These are phyloP conservation scores for Graphiopsis chlorocephala DNA, from an alignment of 2,329 filamentous ascomycete genomes.

Conservation along the genomic window DNA sequence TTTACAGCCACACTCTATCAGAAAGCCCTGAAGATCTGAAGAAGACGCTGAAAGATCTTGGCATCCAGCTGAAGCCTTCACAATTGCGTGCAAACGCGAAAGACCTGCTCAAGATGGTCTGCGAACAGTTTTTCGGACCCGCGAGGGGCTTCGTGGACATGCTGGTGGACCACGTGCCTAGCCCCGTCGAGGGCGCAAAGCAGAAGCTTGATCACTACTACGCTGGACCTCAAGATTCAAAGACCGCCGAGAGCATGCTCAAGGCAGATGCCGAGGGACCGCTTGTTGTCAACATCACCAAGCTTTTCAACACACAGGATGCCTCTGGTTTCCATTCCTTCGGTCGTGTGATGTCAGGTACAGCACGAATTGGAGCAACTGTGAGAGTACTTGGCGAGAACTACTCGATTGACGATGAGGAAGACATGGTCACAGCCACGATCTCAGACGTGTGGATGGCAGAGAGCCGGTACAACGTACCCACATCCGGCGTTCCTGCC, in stretches of 20 bases:
- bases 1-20: slow-evolving; percentile 92
- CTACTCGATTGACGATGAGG: slow-evolving; percentile 94
- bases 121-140: slow-evolving; percentile 91
- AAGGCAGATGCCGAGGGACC: slow-evolving; percentile 86
- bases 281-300: slow-evolving; percentile 86
- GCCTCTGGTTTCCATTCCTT: slow-evolving; percentile 90
- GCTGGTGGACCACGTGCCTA: slow-evolving; percentile 85
- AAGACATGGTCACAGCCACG: slow-evolving; percentile 89
- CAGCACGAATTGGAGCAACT: slow-evolving; percentile 73
- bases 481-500: slow-evolving; percentile 86
- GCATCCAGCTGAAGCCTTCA: slow-evolving; percentile 84
- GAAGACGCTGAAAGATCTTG: slow-evolving; percentile 71
- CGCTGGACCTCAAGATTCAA: slow-evolving; percentile 82
- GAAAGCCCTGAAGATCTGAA: slow-evolving; percentile 83
- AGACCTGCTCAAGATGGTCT: slow-evolving; percentile 82
- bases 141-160: slow-evolving; percentile 93
- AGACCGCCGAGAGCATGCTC: slow-evolving; percentile 75
- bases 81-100: slow-evolving; percentile 90
- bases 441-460: slow-evolving; percentile 86
- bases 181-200: slow-evolving; percentile 74
- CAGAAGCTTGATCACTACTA: slow-evolving; percentile 82
- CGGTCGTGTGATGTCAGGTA: slow-evolving; percentile 89
- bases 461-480: slow-evolving; percentile 89
- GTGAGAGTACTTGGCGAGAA: slow-evolving; percentile 92
- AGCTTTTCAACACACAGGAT: slow-evolving; percentile 85